Conservation (phyloP, 768 basidiomycete genomes). For the Tulasnella sp. region DNA sequence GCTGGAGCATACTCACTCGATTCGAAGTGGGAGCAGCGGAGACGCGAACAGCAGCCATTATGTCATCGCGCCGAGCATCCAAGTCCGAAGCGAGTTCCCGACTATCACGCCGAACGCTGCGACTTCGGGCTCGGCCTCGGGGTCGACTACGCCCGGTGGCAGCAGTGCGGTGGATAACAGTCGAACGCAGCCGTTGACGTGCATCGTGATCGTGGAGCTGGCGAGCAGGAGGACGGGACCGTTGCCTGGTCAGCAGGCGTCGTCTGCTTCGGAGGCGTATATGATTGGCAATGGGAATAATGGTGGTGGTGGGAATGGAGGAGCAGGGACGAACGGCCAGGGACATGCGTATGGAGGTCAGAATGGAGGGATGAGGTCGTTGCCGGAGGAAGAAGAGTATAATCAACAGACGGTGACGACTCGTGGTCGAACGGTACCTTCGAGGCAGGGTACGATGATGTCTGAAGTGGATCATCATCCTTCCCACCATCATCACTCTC, state of each 20-base stretch:
- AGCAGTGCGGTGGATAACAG: slow-evolving; percentile 30
- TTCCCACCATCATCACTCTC: neutral
- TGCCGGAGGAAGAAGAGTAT: neutral
- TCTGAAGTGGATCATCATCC: neutral
- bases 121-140: neutral
- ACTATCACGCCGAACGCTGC: slow-evolving; percentile 57
- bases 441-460: neutral
- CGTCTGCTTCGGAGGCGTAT: neutral
- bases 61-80: slow-evolving; percentile 86
- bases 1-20: slow-evolving; percentile 48
- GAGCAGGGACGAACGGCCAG: neutral
- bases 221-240: slow-evolving; percentile 56
- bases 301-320: neutral
- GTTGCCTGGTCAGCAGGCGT: neutral
- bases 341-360: neutral
- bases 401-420: neutral
- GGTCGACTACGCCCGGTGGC: neutral
- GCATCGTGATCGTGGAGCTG: slow-evolving; percentile 88
- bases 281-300: neutral
- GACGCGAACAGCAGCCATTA: slow-evolving; percentile 33
- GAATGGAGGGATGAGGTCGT: neutral
- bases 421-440: neutral
- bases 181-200: slow-evolving; percentile 77
- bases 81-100: slow-evolving; percentile 86
- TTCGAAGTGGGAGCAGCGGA: slow-evolving; percentile 45